Percentiles rank a stretch among this genome's conserved stretches.
phyloP scores from a whole-genome alignment of 148 eudicot genomes.

The Vaccinium darrowii region DNA sequence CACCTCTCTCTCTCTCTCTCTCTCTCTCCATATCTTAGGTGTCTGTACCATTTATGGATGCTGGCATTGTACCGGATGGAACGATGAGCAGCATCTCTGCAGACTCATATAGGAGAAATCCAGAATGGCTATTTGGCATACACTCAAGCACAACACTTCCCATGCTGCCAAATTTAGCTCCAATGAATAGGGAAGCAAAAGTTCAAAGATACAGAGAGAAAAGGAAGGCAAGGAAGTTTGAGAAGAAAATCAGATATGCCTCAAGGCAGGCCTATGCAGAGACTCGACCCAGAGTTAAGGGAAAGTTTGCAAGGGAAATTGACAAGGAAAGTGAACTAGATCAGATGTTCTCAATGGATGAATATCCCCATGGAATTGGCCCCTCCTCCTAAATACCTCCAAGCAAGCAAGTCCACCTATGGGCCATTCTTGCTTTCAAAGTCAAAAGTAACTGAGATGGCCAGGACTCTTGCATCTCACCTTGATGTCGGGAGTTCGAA shows the following conservation, averaged over 20 bases:
- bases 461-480: too few species aligned
- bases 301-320: slow-evolving; percentile 15
- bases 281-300: slow-evolving; percentile 15
- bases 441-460: background rate
- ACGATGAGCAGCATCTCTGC: background rate
- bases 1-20: background rate
- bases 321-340: background rate
- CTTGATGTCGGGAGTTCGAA: too few species aligned
- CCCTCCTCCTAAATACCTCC: background rate
- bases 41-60: background rate
- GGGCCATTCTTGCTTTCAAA: background rate
- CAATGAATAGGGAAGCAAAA: slow-evolving; percentile 11
- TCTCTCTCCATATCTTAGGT: background rate
- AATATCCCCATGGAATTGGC: background rate
- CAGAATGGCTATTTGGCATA: background rate
- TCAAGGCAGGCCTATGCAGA: slow-evolving; percentile 18
- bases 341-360: background rate
- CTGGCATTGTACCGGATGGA: background rate
- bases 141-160: background rate
- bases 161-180: background rate
- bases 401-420: background rate
- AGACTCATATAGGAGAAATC: background rate
- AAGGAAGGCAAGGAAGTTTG: background rate
- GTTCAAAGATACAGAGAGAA: slow-evolving; percentile 16
- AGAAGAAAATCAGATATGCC: slow-evolving; percentile 5